A percentile compares a stretch with the other conserved stretches of the same genome.
Conservation (phyloP, 176 grass and related monocot genomes). For the Hordeum marinum region DNA sequence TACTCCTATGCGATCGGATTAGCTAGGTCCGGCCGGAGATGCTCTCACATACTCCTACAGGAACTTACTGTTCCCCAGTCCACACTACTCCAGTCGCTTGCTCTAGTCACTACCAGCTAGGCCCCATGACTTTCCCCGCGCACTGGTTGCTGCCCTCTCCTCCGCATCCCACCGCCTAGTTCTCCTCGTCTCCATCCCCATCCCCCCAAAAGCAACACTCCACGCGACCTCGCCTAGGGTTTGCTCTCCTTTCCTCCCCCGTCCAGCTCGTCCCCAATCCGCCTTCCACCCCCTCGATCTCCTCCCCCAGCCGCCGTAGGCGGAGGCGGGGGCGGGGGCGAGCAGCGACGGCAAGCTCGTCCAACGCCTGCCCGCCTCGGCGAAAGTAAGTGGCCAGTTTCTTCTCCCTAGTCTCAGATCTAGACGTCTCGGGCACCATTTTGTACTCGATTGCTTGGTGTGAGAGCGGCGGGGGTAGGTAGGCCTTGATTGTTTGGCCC, state of each 20-base stretch:
- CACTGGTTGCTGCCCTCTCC: neutral
- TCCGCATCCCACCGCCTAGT: neutral
- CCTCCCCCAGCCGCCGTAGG: neutral
- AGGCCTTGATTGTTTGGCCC: neutral
- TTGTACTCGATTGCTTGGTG: neutral
- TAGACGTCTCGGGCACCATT: neutral
- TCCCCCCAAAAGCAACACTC: neutral
- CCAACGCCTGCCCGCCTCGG: conserved; percentile 13
- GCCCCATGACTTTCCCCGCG: conserved; percentile 4
- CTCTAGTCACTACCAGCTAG: neutral
- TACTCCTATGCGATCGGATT: no score
- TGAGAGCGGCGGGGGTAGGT: neutral
- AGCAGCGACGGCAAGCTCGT: conserved; percentile 13
- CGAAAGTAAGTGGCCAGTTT: conserved; percentile 1
- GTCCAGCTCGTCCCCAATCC: neutral
- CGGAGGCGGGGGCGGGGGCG: conserved; percentile 9
- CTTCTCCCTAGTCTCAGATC: conserved; percentile 2
- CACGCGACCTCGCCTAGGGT: conserved; percentile 16
- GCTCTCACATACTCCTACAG: no score
- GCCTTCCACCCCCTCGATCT: conserved; percentile 8
- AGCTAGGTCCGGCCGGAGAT: no score
- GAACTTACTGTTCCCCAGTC: no score
- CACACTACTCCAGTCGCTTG: neutral
- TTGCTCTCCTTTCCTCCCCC: neutral
- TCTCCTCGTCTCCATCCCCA: neutral